Conservation (phyloP, 2,329 filamentous ascomycete species). For the Chaetoscypha palmicola region DNA sequence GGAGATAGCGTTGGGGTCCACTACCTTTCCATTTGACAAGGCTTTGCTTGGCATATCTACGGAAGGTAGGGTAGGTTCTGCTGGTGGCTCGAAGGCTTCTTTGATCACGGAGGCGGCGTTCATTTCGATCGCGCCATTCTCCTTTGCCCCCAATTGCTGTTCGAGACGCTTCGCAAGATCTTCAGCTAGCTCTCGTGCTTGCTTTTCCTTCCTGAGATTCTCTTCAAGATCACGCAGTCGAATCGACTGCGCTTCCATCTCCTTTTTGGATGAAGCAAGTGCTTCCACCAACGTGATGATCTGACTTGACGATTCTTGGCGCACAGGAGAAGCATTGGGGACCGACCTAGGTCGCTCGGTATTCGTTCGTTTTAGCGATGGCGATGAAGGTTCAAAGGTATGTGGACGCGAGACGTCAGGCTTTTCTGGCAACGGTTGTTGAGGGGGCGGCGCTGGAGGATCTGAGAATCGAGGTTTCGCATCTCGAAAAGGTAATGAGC, state of each 20-base stretch:
- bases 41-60: slow-evolving; percentile 9
- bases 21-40: slow-evolving; percentile 31
- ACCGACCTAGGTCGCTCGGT: slow-evolving; percentile 66
- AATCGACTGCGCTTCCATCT: slow-evolving; percentile 75
- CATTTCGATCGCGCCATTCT: slow-evolving; percentile 32
- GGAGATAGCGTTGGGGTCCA: slow-evolving; percentile 75
- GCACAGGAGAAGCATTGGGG: slow-evolving; percentile 39
- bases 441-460: slow-evolving; percentile 85
- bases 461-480: slow-evolving; percentile 82
- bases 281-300: slow-evolving; percentile 81
- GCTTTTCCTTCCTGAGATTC: slow-evolving; percentile 69
- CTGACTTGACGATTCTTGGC: slow-evolving; percentile 56
- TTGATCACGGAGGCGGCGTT: slow-evolving; percentile 35
- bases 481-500: slow-evolving; percentile 53
- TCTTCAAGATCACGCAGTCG: slow-evolving; percentile 77
- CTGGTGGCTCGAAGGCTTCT: slow-evolving; percentile 39
- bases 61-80: slow-evolving; percentile 26
- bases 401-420: slow-evolving; percentile 58
- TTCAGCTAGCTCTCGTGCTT: slow-evolving; percentile 77
- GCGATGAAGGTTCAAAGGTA: slow-evolving; percentile 40
- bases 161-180: slow-evolving; percentile 68
- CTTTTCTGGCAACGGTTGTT: slow-evolving; percentile 89
- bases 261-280: slow-evolving; percentile 73
- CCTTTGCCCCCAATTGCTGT: slow-evolving; percentile 42
- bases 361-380: slow-evolving; percentile 65